phyloP scores from a whole-genome alignment of 2,329 filamentous ascomycete species.

The Beauveria australis region DNA sequence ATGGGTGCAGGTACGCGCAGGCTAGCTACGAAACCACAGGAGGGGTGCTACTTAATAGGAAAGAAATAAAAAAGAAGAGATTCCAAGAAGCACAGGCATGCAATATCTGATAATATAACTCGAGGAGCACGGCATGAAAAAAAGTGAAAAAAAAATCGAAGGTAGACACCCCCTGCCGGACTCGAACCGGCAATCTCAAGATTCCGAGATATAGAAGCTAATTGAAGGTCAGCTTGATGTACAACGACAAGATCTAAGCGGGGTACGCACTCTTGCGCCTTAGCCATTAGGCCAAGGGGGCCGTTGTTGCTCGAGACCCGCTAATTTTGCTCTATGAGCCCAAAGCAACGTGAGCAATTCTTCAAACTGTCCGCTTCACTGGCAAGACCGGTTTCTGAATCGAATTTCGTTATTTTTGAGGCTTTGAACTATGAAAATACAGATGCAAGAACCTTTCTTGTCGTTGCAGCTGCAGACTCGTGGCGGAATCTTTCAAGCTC shows the following conservation, averaged over 20 bases:
- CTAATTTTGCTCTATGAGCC: slow-evolving; percentile 2
- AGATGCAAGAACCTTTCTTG: too few relatives aligned
- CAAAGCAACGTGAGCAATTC: rapidly evolving
- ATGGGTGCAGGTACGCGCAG: not conserved
- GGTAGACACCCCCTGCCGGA: slow-evolving; percentile 9
- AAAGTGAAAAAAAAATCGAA: not conserved
- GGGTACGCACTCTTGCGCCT: slow-evolving; percentile 11
- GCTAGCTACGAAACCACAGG: not conserved
- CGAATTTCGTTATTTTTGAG: not conserved
- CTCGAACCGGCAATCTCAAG: slow-evolving; percentile 13
- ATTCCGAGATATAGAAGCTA: slow-evolving; percentile 9
- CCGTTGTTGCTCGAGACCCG: not conserved
- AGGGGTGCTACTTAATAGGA: too few relatives aligned
- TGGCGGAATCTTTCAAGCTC: too few relatives aligned
- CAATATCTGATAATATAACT: not conserved
- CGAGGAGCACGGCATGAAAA: not conserved
- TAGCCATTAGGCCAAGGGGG: slow-evolving; percentile 12
- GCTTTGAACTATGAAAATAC: too few relatives aligned
- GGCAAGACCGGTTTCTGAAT: not conserved
- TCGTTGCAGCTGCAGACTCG: too few relatives aligned
- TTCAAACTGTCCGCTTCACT: not conserved
- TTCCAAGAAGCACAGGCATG: not conserved
- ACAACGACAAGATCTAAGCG: slow-evolving; percentile 11
- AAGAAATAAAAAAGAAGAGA: not conserved
- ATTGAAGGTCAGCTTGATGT: not conserved